Percentiles rank a stretch among this genome's conserved stretches.
Conservation (phyloP, 2,329 filamentous ascomycete genomes). For the Thermomyces lanuginosus region DNA sequence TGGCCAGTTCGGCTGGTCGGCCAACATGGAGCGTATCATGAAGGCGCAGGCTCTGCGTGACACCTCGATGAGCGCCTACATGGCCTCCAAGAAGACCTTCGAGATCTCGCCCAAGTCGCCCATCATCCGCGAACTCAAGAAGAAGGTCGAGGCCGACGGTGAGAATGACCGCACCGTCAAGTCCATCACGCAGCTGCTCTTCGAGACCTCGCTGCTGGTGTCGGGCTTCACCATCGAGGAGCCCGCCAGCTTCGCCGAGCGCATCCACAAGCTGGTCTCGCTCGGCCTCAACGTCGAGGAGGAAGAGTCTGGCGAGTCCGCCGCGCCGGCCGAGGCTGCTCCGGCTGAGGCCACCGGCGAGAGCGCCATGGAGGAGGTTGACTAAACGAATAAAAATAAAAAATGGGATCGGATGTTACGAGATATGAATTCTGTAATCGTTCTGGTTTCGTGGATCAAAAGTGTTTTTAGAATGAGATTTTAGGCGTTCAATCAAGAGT, state of each 20-base stretch:
- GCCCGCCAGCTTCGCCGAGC: slow-evolving; percentile 92
- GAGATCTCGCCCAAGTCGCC: slow-evolving; percentile 98
- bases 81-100: slow-evolving; percentile 99
- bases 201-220: slow-evolving; percentile 95
- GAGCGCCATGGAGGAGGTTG: slow-evolving; percentile 99
- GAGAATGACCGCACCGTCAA: slow-evolving; percentile 99
- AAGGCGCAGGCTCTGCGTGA: slow-evolving; percentile 99
- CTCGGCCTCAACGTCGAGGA: slow-evolving; percentile 96
- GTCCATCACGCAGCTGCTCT: slow-evolving; percentile 95
- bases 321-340: slow-evolving; percentile 39
- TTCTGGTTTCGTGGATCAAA: too few species aligned
- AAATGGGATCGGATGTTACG: neutral
- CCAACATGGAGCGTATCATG: slow-evolving; percentile 99
- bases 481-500: too few species aligned
- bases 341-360: slow-evolving; percentile 54
- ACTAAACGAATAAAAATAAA: slow-evolving; percentile 42
- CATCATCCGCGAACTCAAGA: slow-evolving; percentile 98
- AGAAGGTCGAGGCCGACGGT: slow-evolving; percentile 93
- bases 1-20: slow-evolving; percentile 98
- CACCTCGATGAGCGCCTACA: slow-evolving; percentile 99
- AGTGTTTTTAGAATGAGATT: too few species aligned
- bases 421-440: too few species aligned
- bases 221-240: slow-evolving; percentile 99
- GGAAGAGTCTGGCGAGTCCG: slow-evolving; percentile 52
- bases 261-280: slow-evolving; percentile 98